These are phyloP conservation scores for Zymoseptoria crescenta DNA, from an alignment of 2,329 filamentous ascomycete species.

Conservation along the genomic window DNA sequence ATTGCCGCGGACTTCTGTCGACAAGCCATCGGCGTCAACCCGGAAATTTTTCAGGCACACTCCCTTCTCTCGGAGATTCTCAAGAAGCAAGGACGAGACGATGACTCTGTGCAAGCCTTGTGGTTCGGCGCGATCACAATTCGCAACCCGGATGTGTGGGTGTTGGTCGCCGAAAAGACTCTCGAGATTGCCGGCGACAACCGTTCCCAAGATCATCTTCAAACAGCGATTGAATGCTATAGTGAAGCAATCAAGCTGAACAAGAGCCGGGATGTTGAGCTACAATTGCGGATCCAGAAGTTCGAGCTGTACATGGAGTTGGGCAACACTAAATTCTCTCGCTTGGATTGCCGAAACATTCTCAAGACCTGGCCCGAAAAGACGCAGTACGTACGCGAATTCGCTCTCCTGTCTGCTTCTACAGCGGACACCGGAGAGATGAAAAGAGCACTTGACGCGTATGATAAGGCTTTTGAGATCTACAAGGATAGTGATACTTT, in stretches of 20 bases:
- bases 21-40: constrained; percentile 49
- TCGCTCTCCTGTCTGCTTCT: constrained; percentile 46
- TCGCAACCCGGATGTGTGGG: constrained; percentile 50
- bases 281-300: constrained; percentile 46
- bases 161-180: constrained; percentile 49
- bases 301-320: constrained; percentile 49
- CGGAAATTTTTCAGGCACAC: constrained; percentile 56
- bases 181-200: constrained; percentile 41
- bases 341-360: constrained; percentile 47
- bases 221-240: constrained; percentile 47
- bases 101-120: constrained; percentile 49
- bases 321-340: constrained; percentile 40
- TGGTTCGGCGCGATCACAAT: constrained; percentile 52
- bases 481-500: constrained; percentile 30
- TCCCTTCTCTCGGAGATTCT: constrained; percentile 54
- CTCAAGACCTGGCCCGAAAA: constrained; percentile 48
- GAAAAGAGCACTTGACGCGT: constrained; percentile 29
- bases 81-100: constrained; percentile 46
- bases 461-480: constrained; percentile 46
- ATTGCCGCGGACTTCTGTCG: constrained; percentile 47
- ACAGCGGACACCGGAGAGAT: constrained; percentile 21
- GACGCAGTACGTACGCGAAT: constrained; percentile 45
- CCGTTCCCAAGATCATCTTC: constrained; percentile 23
- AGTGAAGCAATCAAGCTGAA: constrained; percentile 48
- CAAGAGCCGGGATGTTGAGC: constrained; percentile 23